Evolutionary conservation across 148 eudicot genomes (phyloP).

Genomic region (Selenicereus undatus): DNA sequence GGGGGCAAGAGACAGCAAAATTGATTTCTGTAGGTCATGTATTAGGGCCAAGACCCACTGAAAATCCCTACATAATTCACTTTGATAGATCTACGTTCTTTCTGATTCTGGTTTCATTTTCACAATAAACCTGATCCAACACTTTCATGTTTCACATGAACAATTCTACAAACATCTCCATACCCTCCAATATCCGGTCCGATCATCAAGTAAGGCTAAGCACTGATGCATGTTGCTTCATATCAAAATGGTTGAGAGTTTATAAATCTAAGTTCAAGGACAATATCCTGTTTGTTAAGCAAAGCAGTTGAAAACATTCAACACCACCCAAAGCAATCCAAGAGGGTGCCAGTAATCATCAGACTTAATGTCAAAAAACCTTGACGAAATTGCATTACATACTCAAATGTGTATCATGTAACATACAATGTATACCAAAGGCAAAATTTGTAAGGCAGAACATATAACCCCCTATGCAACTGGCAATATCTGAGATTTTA

Average conservation of each 20-base stretch:
- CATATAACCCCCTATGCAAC: conserved; percentile 2
- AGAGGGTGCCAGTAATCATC: neutral
- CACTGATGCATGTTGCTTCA: too few species aligned
- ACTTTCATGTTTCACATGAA: neutral
- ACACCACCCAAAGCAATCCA: neutral
- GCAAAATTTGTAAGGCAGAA: conserved; percentile 11
- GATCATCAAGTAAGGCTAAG: too few species aligned
- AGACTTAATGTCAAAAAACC: neutral
- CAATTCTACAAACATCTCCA: neutral
- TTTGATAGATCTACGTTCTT: neutral
- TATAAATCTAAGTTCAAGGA: too few species aligned
- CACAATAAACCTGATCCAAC: neutral
- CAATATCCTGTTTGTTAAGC: too few species aligned
- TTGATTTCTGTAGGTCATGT: neutral
- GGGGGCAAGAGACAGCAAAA: neutral
- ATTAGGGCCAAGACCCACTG: neutral
- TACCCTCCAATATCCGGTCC: too few species aligned
- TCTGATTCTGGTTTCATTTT: neutral
- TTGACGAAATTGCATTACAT: conserved; percentile 12
- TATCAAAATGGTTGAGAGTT: too few species aligned
- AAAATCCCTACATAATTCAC: neutral
- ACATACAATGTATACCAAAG: conserved; percentile 23
- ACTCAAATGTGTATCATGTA: conserved; percentile 14
- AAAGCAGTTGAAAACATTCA: neutral
- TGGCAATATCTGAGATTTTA: conserved; percentile 10